Percentiles rank a stretch among this genome's conserved stretches.
Evolutionary conservation across 768 basidiomycete species (phyloP).

Genomic region (Termitomyces sp.): DNA sequence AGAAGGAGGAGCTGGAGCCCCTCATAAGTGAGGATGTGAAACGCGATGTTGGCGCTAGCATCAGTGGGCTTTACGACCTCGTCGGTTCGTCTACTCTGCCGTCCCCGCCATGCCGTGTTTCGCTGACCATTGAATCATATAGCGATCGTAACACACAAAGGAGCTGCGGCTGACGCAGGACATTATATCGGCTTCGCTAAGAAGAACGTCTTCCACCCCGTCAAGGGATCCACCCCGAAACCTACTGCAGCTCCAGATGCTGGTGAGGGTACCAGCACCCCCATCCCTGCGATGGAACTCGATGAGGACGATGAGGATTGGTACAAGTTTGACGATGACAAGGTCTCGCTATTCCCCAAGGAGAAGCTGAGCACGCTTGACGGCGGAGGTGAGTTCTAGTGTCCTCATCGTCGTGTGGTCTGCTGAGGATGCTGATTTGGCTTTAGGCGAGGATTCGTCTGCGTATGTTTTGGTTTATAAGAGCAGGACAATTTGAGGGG

Average conservation of each 20-base stretch:
- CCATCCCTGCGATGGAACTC: slow-evolving; percentile 25
- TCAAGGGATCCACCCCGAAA: slow-evolving; percentile 17
- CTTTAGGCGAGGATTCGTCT: slow-evolving; percentile 70
- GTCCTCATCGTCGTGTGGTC: neutral
- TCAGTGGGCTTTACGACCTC: slow-evolving; percentile 85
- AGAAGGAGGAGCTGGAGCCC: slow-evolving; percentile 56
- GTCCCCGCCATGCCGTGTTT: neutral
- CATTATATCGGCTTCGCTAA: slow-evolving; percentile 94
- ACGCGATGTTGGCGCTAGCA: slow-evolving; percentile 67
- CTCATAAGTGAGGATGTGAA: slow-evolving; percentile 62
- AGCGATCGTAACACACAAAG: slow-evolving; percentile 98
- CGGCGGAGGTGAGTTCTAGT: slow-evolving; percentile 60
- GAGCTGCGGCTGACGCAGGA: slow-evolving; percentile 88
- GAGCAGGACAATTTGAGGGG: slow-evolving; percentile 35
- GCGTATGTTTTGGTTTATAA: slow-evolving; percentile 89
- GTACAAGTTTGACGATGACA: slow-evolving; percentile 98
- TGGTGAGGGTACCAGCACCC: slow-evolving; percentile 7
- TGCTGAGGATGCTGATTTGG: neutral
- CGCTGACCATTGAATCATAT: neutral
- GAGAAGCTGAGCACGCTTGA: slow-evolving; percentile 84
- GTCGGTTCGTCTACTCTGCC: slow-evolving; percentile 45
- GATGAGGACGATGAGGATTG: slow-evolving; percentile 76
- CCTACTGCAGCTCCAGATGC: slow-evolving; percentile 14
- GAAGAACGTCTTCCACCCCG: slow-evolving; percentile 61
- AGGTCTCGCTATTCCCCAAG: slow-evolving; percentile 78